Conservation (phyloP, 345 rosid species). For the Corymbia maculata region DNA sequence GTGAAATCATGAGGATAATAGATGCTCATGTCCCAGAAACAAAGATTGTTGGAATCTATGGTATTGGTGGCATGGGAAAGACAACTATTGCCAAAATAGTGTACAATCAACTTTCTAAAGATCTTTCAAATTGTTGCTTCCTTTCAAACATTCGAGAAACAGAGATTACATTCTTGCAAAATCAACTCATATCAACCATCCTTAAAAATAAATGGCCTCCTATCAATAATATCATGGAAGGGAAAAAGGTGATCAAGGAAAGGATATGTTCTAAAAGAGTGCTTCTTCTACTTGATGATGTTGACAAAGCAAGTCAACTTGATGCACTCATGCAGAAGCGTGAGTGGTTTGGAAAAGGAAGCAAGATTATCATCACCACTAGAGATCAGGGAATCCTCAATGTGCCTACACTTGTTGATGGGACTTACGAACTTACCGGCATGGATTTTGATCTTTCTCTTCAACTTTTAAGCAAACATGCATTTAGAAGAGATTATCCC, state of each 20-base stretch:
- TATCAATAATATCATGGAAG: neutral
- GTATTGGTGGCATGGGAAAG: neutral
- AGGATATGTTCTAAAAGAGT: neutral
- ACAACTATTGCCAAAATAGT: neutral
- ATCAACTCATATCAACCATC: neutral
- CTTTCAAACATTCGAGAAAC: neutral
- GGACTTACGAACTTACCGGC: neutral
- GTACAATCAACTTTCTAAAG: neutral
- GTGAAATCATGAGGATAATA: neutral
- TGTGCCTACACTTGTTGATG: neutral
- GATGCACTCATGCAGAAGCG: neutral
- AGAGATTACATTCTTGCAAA: neutral
- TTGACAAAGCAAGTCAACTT: neutral
- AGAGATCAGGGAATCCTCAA: neutral
- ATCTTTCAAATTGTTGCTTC: neutral
- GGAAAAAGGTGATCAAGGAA: neutral
- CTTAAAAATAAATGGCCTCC: neutral
- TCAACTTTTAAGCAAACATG: neutral
- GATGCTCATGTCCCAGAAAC: accelerated
- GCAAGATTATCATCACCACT: neutral
- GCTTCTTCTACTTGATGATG: neutral
- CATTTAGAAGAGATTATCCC: neutral
- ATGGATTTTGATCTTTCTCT: neutral
- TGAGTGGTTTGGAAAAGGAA: neutral
- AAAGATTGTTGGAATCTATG: neutral